Conservation (phyloP, 352 stramenopile genomes). For the Peronosclerospora sorghi region DNA sequence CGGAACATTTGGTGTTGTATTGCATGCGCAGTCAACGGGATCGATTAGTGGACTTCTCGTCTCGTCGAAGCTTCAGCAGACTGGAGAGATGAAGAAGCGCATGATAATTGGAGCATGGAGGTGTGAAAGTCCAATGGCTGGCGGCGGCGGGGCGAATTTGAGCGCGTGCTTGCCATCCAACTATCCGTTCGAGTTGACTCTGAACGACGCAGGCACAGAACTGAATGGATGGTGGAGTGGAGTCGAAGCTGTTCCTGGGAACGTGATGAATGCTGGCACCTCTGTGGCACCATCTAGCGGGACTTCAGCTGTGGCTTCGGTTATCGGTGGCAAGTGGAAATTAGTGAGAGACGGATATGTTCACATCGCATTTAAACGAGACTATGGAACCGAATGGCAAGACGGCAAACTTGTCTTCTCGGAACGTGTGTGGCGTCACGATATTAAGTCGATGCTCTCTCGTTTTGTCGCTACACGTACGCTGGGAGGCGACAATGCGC, state of each 20-base stretch:
- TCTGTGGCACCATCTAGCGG: conserved; percentile 8
- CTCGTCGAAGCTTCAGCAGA: conserved; percentile 16
- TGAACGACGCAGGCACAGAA: conserved; percentile 43
- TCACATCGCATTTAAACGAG: conserved; percentile 82
- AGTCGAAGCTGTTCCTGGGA: conserved; percentile 20
- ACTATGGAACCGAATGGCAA: conserved; percentile 84
- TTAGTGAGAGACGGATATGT: conserved; percentile 80
- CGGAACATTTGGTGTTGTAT: conserved; percentile 63
- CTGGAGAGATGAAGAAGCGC: conserved; percentile 14
- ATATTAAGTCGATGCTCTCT: conserved; percentile 72
- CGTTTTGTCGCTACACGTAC: conserved; percentile 72
- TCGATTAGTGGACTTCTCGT: conserved; percentile 51
- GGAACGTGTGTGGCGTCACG: conserved; percentile 75
- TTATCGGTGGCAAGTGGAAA: conserved; percentile 45
- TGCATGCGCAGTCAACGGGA: conserved; percentile 49
- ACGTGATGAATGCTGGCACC: conserved; percentile 7
- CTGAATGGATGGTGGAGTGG: conserved; percentile 74
- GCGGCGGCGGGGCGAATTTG: conserved; percentile 26
- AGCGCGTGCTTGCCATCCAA: conserved; percentile 52
- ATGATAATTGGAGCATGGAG: conserved; percentile 59
- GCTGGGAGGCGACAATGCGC: conserved; percentile 68
- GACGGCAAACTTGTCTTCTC: conserved; percentile 66
- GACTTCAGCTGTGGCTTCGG: conserved; percentile 2
- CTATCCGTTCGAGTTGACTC: conserved; percentile 53
- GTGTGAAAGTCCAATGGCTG: conserved; percentile 25